Evolutionary conservation across 2,329 filamentous ascomycete species (phyloP).

Genomic region (Arthrobotrys musiformis): DNA sequence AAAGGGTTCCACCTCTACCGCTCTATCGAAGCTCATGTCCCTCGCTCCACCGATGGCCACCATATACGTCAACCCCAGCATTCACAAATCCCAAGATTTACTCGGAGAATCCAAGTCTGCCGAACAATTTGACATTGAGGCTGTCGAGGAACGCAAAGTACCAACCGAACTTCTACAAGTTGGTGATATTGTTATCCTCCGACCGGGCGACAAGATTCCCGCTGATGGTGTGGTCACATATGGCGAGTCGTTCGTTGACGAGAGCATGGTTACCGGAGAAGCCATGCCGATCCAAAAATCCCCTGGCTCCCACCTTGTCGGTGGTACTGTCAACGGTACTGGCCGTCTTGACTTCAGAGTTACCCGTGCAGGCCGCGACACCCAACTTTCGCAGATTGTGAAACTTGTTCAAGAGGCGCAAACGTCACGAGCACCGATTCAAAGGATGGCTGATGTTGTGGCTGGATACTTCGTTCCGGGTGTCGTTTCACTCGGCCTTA

Average conservation of each 20-base stretch:
- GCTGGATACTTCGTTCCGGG: constrained; percentile 93
- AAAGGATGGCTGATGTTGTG: constrained; percentile 87
- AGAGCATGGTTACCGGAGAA: constrained; percentile 98
- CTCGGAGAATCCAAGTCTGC: constrained; percentile 63
- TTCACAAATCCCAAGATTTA: constrained; percentile 67
- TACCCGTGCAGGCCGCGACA: constrained; percentile 90
- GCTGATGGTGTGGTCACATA: constrained; percentile 88
- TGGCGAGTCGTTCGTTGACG: constrained; percentile 92
- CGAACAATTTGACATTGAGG: constrained; percentile 60
- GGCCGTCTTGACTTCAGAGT: constrained; percentile 92
- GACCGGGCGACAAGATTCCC: constrained; percentile 95
- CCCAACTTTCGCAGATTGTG: constrained; percentile 96
- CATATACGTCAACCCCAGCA: constrained; percentile 93
- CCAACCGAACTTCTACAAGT: constrained; percentile 94
- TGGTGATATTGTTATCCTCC: constrained; percentile 89
- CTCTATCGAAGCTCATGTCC: constrained; percentile 92
- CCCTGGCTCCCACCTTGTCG: constrained; percentile 81
- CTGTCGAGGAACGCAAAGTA: constrained; percentile 78
- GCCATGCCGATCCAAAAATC: constrained; percentile 93
- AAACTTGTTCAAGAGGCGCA: constrained; percentile 98
- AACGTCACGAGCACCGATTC: constrained; percentile 91
- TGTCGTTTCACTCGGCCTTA: constrained; percentile 83
- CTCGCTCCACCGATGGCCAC: constrained; percentile 95
- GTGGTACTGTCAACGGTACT: constrained; percentile 93
- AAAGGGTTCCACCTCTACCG: constrained; percentile 95